Conservation (phyloP, 148 eudicot species). For the Vaccinium myrtillus region DNA sequence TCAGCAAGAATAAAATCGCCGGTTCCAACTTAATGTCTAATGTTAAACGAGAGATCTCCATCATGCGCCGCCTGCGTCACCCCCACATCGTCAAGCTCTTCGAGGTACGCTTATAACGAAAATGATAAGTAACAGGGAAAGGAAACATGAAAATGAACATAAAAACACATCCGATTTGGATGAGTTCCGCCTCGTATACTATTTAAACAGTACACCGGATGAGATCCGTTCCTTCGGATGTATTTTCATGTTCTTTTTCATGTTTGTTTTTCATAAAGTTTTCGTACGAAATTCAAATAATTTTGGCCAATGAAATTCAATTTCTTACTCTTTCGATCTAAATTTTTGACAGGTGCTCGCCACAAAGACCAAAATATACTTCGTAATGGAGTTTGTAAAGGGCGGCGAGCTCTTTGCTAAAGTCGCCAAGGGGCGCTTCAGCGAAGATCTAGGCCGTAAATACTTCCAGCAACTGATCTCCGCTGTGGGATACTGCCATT, state of each 20-base stretch:
- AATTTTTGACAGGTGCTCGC: constrained; percentile 34
- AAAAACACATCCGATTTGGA: too few species aligned
- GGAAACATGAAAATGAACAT: too few species aligned
- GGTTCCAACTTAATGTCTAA: constrained; percentile 31
- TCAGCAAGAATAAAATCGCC: constrained; percentile 45
- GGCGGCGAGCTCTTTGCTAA: constrained; percentile 77
- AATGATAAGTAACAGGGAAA: too few species aligned
- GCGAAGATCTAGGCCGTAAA: constrained; percentile 56
- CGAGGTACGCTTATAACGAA: constrained; percentile 32
- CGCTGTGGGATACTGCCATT: constrained; percentile 67
- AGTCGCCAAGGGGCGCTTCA: constrained; percentile 62
- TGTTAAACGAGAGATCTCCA: constrained; percentile 61
- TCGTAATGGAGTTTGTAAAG: constrained; percentile 63
- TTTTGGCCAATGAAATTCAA: too few species aligned
- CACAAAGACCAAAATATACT: constrained; percentile 57
- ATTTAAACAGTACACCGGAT: too few species aligned
- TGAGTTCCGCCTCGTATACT: too few species aligned
- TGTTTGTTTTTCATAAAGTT: too few species aligned
- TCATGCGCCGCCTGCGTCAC: constrained; percentile 58
- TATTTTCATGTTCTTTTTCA: too few species aligned
- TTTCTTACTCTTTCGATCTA: too few species aligned
- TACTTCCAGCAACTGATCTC: constrained; percentile 69
- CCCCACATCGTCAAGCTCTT: constrained; percentile 56
- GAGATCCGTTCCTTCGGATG: too few species aligned
- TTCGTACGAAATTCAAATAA: too few species aligned